Percentiles rank a stretch among this genome's conserved stretches.
phyloP scores from a whole-genome alignment of 192 early-diverging fungal species.

The Oehlia diaphana region DNA sequence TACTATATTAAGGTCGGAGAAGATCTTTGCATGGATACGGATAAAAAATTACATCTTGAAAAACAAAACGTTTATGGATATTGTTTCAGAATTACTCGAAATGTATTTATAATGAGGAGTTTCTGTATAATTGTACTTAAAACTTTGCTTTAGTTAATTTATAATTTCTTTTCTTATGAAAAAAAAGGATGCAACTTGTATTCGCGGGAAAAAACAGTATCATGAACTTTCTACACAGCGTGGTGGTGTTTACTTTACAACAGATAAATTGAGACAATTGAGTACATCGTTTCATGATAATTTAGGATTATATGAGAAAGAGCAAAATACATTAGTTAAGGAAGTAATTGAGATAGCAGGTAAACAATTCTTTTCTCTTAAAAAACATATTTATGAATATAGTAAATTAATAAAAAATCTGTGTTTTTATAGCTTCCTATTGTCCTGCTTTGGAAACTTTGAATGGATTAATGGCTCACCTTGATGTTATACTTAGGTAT shows the following conservation, averaged over 20 bases:
- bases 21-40: conserved; percentile 71
- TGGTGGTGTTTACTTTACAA: conserved; percentile 88
- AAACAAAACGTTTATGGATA: conserved; percentile 79
- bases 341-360: conserved; percentile 87
- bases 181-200: conserved; percentile 58
- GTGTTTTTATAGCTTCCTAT: conserved; percentile 59
- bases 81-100: conserved; percentile 77
- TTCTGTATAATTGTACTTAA: not conserved
- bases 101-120: conserved; percentile 36
- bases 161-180: not conserved
- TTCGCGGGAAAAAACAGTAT: conserved; percentile 71
- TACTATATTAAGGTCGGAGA: conserved; percentile 48
- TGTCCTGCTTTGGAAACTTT: conserved; percentile 78
- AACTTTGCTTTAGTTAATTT: not conserved
- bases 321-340: conserved; percentile 75
- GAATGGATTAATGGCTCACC: conserved; percentile 71
- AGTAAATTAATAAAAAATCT: not conserved
- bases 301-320: conserved; percentile 61
- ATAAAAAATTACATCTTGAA: conserved; percentile 91
- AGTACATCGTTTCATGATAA: conserved; percentile 48
- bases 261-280: conserved; percentile 63
- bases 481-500: conserved; percentile 87
- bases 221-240: conserved; percentile 89
- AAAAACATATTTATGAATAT: not conserved
- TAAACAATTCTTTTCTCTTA: conserved; percentile 11